Evolutionary conservation across 192 early-diverging fungal genomes (phyloP).

Genomic region (Dimargaris cristalligena): DNA sequence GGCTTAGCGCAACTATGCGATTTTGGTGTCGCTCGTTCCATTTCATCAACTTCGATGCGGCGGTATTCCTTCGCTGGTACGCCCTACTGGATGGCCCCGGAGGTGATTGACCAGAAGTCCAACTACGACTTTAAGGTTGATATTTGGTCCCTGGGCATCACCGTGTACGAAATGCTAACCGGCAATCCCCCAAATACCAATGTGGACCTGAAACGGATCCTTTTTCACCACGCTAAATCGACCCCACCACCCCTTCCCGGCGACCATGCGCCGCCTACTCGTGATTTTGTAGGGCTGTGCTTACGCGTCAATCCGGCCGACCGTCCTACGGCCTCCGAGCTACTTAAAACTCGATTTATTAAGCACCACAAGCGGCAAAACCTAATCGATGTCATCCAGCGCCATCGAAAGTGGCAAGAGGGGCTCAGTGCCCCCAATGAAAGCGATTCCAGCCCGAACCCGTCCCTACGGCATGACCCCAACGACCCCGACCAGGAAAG

Average conservation of each 20-base stretch:
- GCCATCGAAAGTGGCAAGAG: conserved; percentile 37
- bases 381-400: conserved; percentile 44
- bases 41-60: conserved; percentile 47
- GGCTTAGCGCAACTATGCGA: conserved; percentile 89
- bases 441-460: neutral
- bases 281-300: conserved; percentile 79
- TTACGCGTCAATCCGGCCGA: conserved; percentile 71
- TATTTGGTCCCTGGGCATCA: conserved; percentile 98
- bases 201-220: conserved; percentile 73
- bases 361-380: conserved; percentile 32
- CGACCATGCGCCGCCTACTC: conserved; percentile 55
- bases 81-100: conserved; percentile 82
- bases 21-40: conserved; percentile 87
- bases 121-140: conserved; percentile 93
- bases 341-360: conserved; percentile 69
- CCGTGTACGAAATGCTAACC: conserved; percentile 89
- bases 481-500: neutral
- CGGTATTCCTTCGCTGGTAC: conserved; percentile 93
- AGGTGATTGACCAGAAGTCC: conserved; percentile 63
- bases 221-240: conserved; percentile 73
- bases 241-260: conserved; percentile 66
- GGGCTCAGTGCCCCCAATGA: neutral
- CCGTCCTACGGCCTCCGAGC: conserved; percentile 74
- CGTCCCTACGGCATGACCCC: neutral
- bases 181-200: conserved; percentile 90